A percentile compares a stretch with the other conserved stretches of the same genome.
Evolutionary conservation across 163 green algal species (phyloP).

Genomic region (Botryococcus braunii): DNA sequence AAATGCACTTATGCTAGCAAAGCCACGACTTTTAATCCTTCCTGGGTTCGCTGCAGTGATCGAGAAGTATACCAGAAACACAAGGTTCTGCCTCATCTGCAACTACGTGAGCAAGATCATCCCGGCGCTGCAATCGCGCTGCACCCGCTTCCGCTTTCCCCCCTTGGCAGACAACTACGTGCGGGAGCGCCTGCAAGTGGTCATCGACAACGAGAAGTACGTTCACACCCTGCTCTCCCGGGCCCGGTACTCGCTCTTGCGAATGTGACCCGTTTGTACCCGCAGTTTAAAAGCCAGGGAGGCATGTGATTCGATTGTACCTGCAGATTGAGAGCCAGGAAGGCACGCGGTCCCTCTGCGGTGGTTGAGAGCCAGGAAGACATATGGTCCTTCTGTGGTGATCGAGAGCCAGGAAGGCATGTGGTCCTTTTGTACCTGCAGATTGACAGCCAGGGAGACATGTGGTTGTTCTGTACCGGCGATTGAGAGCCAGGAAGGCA

Average conservation of each 20-base stretch:
- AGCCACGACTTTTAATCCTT: conserved; percentile 17
- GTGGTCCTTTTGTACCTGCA: too few species aligned
- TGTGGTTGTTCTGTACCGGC: not conserved
- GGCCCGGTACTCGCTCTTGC: too few species aligned
- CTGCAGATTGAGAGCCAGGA: conserved; percentile 2
- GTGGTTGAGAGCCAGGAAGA: not conserved
- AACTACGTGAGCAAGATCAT: conserved; percentile 99
- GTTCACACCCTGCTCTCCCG: too few species aligned
- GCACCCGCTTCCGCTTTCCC: conserved; percentile 93
- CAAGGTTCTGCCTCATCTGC: conserved; percentile 98
- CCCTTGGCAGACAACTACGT: conserved; percentile 72
- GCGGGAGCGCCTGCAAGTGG: conserved; percentile 53
- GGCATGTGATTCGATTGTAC: too few species aligned
- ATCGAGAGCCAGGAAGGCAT: too few species aligned
- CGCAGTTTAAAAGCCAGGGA: too few species aligned
- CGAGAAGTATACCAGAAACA: conserved; percentile 96
- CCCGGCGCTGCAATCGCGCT: conserved; percentile 93
- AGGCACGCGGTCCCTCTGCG: not conserved
- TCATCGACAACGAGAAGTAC: conserved; percentile 52
- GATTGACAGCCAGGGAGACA: not conserved
- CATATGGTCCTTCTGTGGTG: not conserved
- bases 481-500: not conserved
- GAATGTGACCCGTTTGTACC: too few species aligned
- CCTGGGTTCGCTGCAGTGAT: conserved; percentile 71
- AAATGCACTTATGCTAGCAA: not conserved